A percentile compares a stretch with the other conserved stretches of the same genome.
phyloP scores from a whole-genome alignment of 78 protist genomes.

The Emiliania huxleyi region DNA sequence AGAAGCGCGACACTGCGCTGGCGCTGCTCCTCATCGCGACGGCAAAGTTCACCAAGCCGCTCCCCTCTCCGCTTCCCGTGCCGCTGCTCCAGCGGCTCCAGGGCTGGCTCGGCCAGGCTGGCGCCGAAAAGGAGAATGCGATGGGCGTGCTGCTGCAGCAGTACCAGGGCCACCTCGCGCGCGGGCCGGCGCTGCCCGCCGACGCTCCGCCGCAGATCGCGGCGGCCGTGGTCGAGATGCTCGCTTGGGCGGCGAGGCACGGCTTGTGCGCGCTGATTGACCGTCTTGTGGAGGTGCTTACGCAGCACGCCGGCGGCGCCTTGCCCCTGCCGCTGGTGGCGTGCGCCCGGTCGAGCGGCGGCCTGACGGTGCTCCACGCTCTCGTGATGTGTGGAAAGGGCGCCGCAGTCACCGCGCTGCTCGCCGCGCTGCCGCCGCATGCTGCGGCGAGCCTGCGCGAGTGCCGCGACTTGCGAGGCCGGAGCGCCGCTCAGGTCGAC shows the following conservation, averaged over 20 bases:
- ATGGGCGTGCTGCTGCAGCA: not conserved
- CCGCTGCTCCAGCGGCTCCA: not conserved
- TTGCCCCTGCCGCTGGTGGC: not conserved
- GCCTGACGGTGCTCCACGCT: not conserved
- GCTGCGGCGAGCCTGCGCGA: not conserved
- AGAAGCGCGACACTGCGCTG: not conserved
- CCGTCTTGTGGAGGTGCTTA: not conserved
- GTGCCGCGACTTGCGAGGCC: not conserved
- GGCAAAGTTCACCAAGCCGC: not conserved
- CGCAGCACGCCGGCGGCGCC: not conserved
- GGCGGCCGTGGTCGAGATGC: not conserved
- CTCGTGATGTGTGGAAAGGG: not conserved
- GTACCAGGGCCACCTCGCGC: not conserved
- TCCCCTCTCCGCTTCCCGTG: not conserved
- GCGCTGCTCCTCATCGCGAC: not conserved
- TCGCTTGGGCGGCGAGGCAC: not conserved
- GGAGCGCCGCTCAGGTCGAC: not conserved
- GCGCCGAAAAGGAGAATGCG: not conserved
- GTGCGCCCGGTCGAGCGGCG: not conserved
- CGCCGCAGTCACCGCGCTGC: not conserved
- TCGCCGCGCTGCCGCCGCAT: not conserved
- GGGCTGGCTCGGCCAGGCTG: not conserved
- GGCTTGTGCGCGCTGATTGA: not conserved
- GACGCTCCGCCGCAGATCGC: not conserved
- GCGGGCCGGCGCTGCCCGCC: not conserved